phyloP scores from a whole-genome alignment of 305 asterid species.

The Euphrasia arctica region DNA sequence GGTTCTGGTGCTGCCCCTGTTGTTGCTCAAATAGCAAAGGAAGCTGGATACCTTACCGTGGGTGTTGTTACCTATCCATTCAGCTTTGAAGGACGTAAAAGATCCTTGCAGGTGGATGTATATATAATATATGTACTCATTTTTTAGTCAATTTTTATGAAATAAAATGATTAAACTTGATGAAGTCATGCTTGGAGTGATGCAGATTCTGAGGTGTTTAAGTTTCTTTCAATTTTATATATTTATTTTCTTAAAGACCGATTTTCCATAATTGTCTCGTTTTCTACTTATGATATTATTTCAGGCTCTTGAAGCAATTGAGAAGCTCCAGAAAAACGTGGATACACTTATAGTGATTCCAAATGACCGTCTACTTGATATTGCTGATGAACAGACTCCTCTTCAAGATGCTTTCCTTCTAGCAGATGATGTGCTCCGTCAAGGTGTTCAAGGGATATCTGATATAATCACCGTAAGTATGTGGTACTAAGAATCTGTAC shows the following conservation, averaged over 20 bases:
- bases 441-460: slow-evolving; percentile 97
- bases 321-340: slow-evolving; percentile 88
- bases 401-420: slow-evolving; percentile 97
- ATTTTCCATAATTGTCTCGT: background rate
- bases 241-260: background rate
- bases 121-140: background rate
- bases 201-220: too few relatives aligned
- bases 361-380: slow-evolving; percentile 87
- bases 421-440: slow-evolving; percentile 96
- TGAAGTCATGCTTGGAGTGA: slow-evolving; percentile 3
- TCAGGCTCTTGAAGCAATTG: slow-evolving; percentile 96
- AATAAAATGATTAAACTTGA: background rate
- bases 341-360: slow-evolving; percentile 97
- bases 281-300: slow-evolving; percentile 21
- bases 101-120: slow-evolving; percentile 70
- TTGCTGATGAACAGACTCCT: slow-evolving; percentile 88
- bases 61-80: slow-evolving; percentile 95
- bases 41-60: slow-evolving; percentile 91
- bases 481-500: background rate
- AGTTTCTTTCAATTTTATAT: background rate
- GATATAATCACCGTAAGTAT: slow-evolving; percentile 77
- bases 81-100: slow-evolving; percentile 95
- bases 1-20: slow-evolving; percentile 99
- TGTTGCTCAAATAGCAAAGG: slow-evolving; percentile 87
- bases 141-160: background rate